Evolutionary conservation across 2,329 filamentous ascomycete species (phyloP).

Genomic region (Lecanicillium sp.): DNA sequence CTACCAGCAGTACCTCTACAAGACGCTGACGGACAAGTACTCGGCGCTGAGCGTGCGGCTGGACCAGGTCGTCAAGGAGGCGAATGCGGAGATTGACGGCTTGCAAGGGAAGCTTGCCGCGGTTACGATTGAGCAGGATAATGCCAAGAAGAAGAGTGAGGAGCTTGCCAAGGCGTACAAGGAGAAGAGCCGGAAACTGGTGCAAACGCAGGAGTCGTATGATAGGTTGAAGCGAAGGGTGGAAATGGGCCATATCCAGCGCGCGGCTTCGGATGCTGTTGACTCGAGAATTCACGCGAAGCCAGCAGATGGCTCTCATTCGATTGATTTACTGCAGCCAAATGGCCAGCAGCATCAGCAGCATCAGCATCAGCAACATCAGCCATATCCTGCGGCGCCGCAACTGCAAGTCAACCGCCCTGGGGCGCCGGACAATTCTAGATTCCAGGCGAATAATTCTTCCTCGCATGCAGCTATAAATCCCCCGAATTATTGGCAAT

Average conservation of each 20-base stretch:
- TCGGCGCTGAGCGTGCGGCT: slow-evolving; percentile 54
- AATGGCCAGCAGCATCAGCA: slow-evolving; percentile 6
- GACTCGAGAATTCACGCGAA: slow-evolving; percentile 12
- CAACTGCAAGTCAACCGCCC: no score
- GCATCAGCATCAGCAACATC: no score
- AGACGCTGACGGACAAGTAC: slow-evolving; percentile 66
- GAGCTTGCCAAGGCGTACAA: slow-evolving; percentile 59
- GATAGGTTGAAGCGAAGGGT: slow-evolving; percentile 51
- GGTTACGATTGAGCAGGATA: slow-evolving; percentile 54
- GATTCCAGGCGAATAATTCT: no score
- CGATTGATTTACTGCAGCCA: no score
- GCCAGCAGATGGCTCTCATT: no score
- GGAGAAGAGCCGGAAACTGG: slow-evolving; percentile 63
- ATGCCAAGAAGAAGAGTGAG: slow-evolving; percentile 61
- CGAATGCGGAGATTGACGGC: slow-evolving; percentile 62
- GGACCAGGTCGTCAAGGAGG: slow-evolving; percentile 67
- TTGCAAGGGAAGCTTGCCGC: slow-evolving; percentile 57
- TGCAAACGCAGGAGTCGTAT: slow-evolving; percentile 60
- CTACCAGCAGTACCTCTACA: slow-evolving; percentile 71
- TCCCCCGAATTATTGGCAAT: no score
- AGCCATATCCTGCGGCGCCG: no score
- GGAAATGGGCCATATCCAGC: slow-evolving; percentile 46
- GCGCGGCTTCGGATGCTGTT: slow-evolving; percentile 41
- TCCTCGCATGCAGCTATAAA: no score
- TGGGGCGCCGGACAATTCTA: no score